Conservation (phyloP, 2,329 filamentous ascomycete genomes). For the Claviceps cyperi region DNA sequence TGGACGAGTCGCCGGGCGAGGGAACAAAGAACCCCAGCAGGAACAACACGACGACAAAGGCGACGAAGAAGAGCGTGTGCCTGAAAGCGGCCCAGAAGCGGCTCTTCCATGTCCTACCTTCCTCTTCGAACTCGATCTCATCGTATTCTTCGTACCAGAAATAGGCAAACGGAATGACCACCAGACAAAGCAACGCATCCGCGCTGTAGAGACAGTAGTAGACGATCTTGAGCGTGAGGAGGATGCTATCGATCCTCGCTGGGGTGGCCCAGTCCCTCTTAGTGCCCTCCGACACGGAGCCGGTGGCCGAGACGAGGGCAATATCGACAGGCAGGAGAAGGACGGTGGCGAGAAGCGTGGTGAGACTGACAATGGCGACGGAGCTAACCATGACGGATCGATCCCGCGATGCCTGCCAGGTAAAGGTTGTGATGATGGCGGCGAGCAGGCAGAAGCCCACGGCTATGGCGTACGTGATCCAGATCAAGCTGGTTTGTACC, state of each 20-base stretch:
- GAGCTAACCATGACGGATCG: slow-evolving; percentile 68
- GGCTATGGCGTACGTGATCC: slow-evolving; percentile 81
- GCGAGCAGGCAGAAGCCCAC: slow-evolving; percentile 62
- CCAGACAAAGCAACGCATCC: slow-evolving; percentile 75
- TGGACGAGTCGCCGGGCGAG: slow-evolving; percentile 50
- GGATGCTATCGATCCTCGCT: slow-evolving; percentile 60
- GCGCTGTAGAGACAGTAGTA: slow-evolving; percentile 90
- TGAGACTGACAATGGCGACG: slow-evolving; percentile 77
- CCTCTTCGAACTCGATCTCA: slow-evolving; percentile 75
- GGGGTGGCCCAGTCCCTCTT: slow-evolving; percentile 95
- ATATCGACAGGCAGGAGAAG: slow-evolving; percentile 90
- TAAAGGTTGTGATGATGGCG: slow-evolving; percentile 73
- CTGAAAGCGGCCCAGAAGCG: slow-evolving; percentile 75
- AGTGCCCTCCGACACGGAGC: slow-evolving; percentile 54
- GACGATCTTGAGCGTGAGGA: slow-evolving; percentile 68
- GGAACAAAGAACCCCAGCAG: slow-evolving; percentile 90
- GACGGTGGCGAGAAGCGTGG: slow-evolving; percentile 78
- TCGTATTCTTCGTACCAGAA: slow-evolving; percentile 98
- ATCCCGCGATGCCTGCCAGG: slow-evolving; percentile 81
- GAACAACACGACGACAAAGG: slow-evolving; percentile 70
- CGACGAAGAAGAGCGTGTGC: slow-evolving; percentile 76
- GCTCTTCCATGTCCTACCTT: slow-evolving; percentile 53
- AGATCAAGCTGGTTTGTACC: slow-evolving; percentile 82
- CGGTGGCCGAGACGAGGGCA: slow-evolving; percentile 82
- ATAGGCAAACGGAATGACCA: slow-evolving; percentile 90